Conservation (phyloP, 768 basidiomycete species). For the Macrolepiota fuliginosa region DNA sequence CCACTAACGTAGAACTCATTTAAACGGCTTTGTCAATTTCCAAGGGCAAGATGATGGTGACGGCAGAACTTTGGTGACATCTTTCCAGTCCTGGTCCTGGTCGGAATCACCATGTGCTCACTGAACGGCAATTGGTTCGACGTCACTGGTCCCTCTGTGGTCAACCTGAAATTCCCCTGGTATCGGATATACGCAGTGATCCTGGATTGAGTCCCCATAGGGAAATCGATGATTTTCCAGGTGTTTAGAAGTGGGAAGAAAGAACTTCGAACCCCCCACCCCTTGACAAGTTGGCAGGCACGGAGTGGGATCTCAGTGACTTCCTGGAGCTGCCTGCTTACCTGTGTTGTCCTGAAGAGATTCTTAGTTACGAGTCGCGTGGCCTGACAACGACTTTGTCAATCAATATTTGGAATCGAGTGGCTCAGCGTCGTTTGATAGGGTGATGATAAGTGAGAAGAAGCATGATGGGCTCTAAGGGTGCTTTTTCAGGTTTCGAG, state of each 20-base stretch:
- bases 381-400: background rate
- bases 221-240: background rate
- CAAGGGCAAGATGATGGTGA: background rate
- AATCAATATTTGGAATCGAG: background rate
- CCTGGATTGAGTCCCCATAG: background rate
- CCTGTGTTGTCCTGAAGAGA: background rate
- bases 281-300: background rate
- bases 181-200: background rate
- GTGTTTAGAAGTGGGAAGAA: background rate
- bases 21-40: background rate
- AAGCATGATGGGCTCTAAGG: background rate
- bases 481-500: background rate
- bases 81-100: background rate
- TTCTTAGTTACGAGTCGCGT: background rate
- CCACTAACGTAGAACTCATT: background rate
- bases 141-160: background rate
- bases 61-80: background rate
- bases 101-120: background rate
- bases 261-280: no score
- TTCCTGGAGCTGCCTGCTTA: background rate
- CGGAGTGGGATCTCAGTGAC: background rate
- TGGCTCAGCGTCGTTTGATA: background rate
- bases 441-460: background rate
- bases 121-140: background rate
- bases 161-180: background rate